phyloP scores from a whole-genome alignment of 164 flowering plant genomes.

The Vitis labrusca region DNA sequence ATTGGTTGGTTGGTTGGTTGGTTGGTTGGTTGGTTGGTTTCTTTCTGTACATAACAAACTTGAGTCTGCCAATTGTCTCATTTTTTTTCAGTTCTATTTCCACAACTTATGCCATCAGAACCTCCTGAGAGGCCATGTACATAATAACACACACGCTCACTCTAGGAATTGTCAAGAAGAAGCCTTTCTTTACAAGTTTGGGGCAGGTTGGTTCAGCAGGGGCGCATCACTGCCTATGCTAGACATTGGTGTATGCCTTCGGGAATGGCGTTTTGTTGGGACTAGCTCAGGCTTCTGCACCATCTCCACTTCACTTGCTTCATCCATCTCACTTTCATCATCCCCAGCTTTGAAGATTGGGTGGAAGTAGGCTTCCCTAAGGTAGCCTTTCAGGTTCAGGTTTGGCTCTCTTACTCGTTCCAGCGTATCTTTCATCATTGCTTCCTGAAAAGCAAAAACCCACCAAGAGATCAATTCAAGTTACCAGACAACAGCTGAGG shows the following conservation, averaged over 20 bases:
- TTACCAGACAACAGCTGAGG: no score
- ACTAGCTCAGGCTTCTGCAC: conserved; percentile 26
- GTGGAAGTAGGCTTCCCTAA: conserved; percentile 68
- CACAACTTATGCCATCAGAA: no score
- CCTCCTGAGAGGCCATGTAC: no score
- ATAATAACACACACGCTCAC: no score
- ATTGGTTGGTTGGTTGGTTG: no score
- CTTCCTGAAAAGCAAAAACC: conserved; percentile 46
- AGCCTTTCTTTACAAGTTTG: background rate
- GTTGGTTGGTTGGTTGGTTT: no score
- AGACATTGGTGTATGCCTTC: conserved; percentile 25
- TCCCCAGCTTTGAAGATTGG: conserved; percentile 58
- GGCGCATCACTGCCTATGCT: conserved; percentile 28
- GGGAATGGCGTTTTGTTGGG: conserved; percentile 39
- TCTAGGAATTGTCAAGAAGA: no score
- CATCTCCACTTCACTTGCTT: conserved; percentile 10
- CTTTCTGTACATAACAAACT: no score
- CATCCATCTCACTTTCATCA: conserved; percentile 42
- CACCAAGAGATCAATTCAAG: background rate
- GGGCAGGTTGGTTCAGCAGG: background rate
- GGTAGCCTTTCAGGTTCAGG: conserved; percentile 65
- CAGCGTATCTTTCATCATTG: conserved; percentile 80
- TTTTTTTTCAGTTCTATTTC: no score
- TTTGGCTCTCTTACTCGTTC: conserved; percentile 67
- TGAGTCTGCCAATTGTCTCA: no score